phyloP scores from a whole-genome alignment of 1,284 basidiomycete species.

The Stereum hirsutum region DNA sequence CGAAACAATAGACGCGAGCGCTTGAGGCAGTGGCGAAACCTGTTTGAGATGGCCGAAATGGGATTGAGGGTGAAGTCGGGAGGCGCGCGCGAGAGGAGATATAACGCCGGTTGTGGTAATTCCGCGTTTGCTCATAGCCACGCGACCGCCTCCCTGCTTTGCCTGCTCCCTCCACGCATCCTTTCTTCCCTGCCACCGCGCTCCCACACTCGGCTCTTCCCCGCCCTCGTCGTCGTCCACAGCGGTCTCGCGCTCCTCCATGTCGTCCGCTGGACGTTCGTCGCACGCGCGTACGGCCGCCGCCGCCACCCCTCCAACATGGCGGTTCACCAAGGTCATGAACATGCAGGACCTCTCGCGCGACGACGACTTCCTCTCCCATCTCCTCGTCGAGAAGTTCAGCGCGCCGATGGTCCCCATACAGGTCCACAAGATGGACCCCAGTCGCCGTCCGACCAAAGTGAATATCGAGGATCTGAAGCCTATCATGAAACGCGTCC shows the following conservation, averaged over 20 bases:
- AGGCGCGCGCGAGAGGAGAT: too few relatives aligned
- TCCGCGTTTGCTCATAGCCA: too few relatives aligned
- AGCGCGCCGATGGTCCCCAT: constrained; percentile 68
- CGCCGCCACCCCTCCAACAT: constrained; percentile 26
- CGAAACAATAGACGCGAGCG: too few relatives aligned
- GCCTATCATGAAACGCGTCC: constrained; percentile 66
- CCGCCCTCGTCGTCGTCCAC: background rate
- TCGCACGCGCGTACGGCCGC: too few relatives aligned
- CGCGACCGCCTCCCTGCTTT: constrained; percentile 5
- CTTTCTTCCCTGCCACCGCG: background rate
- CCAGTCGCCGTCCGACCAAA: constrained; percentile 62
- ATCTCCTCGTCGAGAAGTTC: constrained; percentile 77
- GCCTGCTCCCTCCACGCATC: background rate
- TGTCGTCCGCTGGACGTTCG: constrained; percentile 4
- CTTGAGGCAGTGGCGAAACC: background rate
- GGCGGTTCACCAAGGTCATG: constrained; percentile 79
- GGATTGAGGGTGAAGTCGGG: too few relatives aligned
- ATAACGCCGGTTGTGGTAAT: too few relatives aligned
- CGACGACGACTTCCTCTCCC: constrained; percentile 81
- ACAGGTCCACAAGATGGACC: constrained; percentile 81
- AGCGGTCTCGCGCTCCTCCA: background rate
- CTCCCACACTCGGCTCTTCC: background rate
- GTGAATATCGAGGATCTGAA: constrained; percentile 57
- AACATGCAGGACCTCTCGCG: constrained; percentile 78
- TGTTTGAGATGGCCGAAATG: background rate